Percentiles rank a stretch among this genome's conserved stretches.
Conservation (phyloP, 1,284 basidiomycete species). For the Schizophyllum amplum region DNA sequence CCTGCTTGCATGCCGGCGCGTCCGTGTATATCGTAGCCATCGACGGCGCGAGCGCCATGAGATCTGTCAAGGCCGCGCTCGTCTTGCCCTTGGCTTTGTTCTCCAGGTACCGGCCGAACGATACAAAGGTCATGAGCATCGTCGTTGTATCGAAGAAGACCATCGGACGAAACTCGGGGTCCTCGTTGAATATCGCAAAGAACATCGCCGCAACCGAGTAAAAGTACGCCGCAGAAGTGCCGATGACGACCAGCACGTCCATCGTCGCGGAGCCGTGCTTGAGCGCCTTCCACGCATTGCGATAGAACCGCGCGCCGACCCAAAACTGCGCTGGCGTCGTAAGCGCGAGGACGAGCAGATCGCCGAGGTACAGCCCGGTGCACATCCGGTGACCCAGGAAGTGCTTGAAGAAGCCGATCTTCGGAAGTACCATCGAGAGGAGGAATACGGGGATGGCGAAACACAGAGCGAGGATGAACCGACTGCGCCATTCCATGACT, state of each 20-base stretch:
- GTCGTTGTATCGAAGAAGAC: constrained; percentile 99
- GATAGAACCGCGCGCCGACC: constrained; percentile 85
- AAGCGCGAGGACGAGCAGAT: constrained; percentile 74
- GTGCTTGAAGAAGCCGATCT: constrained; percentile 50
- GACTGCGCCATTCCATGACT: constrained; percentile 82
- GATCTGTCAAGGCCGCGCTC: constrained; percentile 90
- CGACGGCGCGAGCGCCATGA: constrained; percentile 91
- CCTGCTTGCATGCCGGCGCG: constrained; percentile 66
- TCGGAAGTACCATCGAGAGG: constrained; percentile 82
- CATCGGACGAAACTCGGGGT: constrained; percentile 69
- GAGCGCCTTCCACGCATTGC: constrained; percentile 84
- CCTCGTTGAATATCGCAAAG: constrained; percentile 54
- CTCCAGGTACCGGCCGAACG: constrained; percentile 91
- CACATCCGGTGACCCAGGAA: constrained; percentile 44
- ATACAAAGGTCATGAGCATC: constrained; percentile 98
- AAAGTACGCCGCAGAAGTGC: constrained; percentile 88
- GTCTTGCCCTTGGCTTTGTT: constrained; percentile 97
- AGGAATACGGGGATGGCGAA: constrained; percentile 95
- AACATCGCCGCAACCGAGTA: constrained; percentile 80
- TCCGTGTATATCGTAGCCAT: constrained; percentile 95
- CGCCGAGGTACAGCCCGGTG: constrained; percentile 74
- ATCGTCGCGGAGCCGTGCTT: constrained; percentile 89
- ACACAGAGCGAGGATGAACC: constrained; percentile 66
- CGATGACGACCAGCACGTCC: constrained; percentile 96
- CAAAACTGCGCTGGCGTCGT: constrained; percentile 94